These are phyloP conservation scores for Calonectria henricotiae DNA, from an alignment of 2,329 filamentous ascomycete genomes.

Conservation along the genomic window DNA sequence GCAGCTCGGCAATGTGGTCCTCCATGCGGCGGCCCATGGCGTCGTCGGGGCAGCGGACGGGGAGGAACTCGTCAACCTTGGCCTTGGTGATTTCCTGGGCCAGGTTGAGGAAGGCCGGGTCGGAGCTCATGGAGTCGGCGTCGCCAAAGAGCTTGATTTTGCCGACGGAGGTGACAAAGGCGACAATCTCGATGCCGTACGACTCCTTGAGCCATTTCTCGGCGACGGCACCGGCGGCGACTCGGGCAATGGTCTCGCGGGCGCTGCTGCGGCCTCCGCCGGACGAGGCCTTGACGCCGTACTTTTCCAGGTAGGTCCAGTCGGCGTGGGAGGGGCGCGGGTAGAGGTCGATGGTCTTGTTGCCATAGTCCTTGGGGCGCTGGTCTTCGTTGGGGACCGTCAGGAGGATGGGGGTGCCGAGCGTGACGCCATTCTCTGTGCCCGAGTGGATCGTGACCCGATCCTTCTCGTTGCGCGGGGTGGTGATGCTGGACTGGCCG, in stretches of 20 bases:
- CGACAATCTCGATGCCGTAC: slow-evolving; percentile 91
- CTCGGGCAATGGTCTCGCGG: slow-evolving; percentile 94
- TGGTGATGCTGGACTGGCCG: slow-evolving; percentile 91
- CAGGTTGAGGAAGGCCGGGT: slow-evolving; percentile 85
- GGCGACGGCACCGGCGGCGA: slow-evolving; percentile 91
- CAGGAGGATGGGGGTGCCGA: slow-evolving; percentile 93
- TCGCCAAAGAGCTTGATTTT: slow-evolving; percentile 59
- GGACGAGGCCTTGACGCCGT: slow-evolving; percentile 91
- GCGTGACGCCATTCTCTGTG: slow-evolving; percentile 83
- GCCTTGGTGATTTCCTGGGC: slow-evolving; percentile 70
- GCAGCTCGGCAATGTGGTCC: slow-evolving; percentile 82
- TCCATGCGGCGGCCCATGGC: slow-evolving; percentile 81
- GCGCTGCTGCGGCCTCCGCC: slow-evolving; percentile 93
- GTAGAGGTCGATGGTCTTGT: slow-evolving; percentile 91
- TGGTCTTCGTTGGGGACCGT: slow-evolving; percentile 94
- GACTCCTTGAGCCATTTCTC: slow-evolving; percentile 91
- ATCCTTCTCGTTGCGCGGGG: slow-evolving; percentile 94
- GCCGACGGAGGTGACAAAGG: slow-evolving; percentile 91
- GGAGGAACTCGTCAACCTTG: slow-evolving; percentile 87
- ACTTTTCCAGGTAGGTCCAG: slow-evolving; percentile 98
- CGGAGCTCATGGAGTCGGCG: slow-evolving; percentile 72
- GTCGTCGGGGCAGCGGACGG: slow-evolving; percentile 87
- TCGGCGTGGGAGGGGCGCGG: slow-evolving; percentile 95
- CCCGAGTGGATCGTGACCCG: slow-evolving; percentile 89
- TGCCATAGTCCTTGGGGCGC: slow-evolving; percentile 91